Percentiles rank a stretch among this genome's conserved stretches.
Evolutionary conservation across 2,329 filamentous ascomycete species (phyloP).

Genomic region (Davidsoniella neocaledoniae): DNA sequence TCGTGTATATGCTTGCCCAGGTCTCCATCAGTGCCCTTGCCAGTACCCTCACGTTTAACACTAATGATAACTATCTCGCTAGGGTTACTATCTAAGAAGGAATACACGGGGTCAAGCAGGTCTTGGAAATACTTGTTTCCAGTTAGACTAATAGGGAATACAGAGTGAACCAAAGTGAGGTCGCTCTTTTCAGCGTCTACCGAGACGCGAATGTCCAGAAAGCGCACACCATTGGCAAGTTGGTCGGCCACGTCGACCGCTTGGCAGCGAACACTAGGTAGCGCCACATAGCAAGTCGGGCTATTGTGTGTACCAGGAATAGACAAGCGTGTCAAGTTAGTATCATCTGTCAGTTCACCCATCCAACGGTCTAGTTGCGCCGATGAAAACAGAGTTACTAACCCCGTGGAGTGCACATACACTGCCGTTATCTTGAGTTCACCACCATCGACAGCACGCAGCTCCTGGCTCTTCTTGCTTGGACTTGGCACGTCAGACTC

Average conservation of each 20-base stretch:
- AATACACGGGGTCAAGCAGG: conserved; percentile 52
- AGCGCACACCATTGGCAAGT: conserved; percentile 78
- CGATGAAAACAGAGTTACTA: conserved; percentile 52
- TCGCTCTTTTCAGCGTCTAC: conserved; percentile 39
- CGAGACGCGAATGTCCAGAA: conserved; percentile 74
- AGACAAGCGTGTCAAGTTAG: conserved; percentile 61
- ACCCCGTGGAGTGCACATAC: conserved; percentile 33
- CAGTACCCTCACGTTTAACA: conserved; percentile 80
- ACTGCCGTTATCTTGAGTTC: conserved; percentile 48
- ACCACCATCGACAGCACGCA: conserved; percentile 37
- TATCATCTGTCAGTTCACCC: conserved; percentile 52
- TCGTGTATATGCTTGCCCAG: conserved; percentile 56
- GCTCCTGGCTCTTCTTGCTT: conserved; percentile 39
- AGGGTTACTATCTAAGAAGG: conserved; percentile 62
- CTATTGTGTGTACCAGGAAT: conserved; percentile 96
- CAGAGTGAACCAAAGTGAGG: conserved; percentile 73
- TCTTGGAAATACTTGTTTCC: conserved; percentile 64
- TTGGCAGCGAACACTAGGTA: conserved; percentile 89
- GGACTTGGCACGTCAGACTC: conserved; percentile 55
- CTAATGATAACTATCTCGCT: conserved; percentile 73
- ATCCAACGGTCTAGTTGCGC: conserved; percentile 64
- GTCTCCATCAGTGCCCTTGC: conserved; percentile 61
- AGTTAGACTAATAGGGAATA: conserved; percentile 73
- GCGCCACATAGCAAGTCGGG: conserved; percentile 65
- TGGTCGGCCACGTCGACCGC: conserved; percentile 61